Base-by-base conservation (phyloP, 1,139 yeast genomes). In the Candida frijolesensis region DNA sequence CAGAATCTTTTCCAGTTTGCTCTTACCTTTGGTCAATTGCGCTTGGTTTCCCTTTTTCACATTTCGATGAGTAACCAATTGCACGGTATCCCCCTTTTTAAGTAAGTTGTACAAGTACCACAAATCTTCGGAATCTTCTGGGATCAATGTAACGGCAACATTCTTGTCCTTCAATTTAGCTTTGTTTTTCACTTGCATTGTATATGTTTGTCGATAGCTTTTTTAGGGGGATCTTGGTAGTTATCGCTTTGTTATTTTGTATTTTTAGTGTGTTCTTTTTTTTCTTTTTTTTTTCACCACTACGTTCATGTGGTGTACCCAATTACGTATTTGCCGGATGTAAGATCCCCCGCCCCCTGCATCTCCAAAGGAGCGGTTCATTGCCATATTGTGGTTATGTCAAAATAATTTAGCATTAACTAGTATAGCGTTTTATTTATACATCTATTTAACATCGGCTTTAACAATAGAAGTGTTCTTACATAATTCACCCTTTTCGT, bases 111-210 rank as follows among this genome's bases (percentile, higher is more conserved):
- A 91, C 11, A 90, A 65, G 43, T 88, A 85, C 92, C 97, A 94
- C 55, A 94, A 75, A 65, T 94, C 99, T 60, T 94, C 98, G 39
- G 89, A 83, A 61, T 94, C 98, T 60, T 91, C 90, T 0, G 97
- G 94, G 3, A 82, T 72, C 15, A 92, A 67, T 0, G 86, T 78
- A 14, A 89, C 78, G 2, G 77, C 72, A 12, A 94, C 96, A 57
- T 84, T 78, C 51, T 80, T 75, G 59, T 87, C 90, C 59, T 82
- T 84, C 19, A 58, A 47, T 47, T 57, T 58, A 25, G 50, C 59
- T 32, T 52, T 56, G 29, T 51, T 56, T 41, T 55, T 58, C 3
- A 58, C 58, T 46, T 57, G 56, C 61, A 58, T 58, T 22, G 41
- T 18, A 25, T 39, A 30, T 18, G 40, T 39, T 11, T 18, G 16